phyloP scores from a whole-genome alignment of 306 rosid species.

The Cucurbita pepo region DNA sequence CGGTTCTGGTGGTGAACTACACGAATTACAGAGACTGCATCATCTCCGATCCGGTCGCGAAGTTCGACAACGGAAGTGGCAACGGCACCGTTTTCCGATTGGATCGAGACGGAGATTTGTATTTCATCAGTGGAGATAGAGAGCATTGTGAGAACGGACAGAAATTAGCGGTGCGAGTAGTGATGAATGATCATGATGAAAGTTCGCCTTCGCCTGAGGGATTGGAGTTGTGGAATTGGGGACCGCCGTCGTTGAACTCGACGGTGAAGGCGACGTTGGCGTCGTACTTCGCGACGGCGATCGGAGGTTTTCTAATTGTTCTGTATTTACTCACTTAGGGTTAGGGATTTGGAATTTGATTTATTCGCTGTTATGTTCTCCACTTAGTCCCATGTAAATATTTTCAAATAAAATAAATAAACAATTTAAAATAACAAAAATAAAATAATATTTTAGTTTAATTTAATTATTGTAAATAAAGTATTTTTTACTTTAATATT shows the following conservation, averaged over 20 bases:
- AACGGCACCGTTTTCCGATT: neutral
- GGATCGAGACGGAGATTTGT: slow-evolving; percentile 1
- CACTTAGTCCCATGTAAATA: too few relatives aligned
- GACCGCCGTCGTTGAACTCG: slow-evolving; percentile 10
- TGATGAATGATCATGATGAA: neutral
- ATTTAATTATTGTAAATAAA: too few relatives aligned
- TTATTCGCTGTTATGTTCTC: too few relatives aligned
- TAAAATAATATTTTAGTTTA: too few relatives aligned
- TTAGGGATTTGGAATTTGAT: neutral
- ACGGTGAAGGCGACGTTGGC: neutral
- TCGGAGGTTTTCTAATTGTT: neutral
- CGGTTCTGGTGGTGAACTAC: slow-evolving; percentile 6
- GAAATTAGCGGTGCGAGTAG: neutral
- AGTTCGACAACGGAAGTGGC: neutral
- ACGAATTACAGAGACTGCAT: slow-evolving; percentile 4
- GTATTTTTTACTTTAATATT: too few relatives aligned
- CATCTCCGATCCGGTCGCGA: neutral
- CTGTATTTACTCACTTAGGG: neutral
- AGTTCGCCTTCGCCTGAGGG: neutral
- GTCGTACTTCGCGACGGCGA: neutral
- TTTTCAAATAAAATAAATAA: too few relatives aligned
- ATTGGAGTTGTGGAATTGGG: slow-evolving; percentile 7
- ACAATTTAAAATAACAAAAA: too few relatives aligned
- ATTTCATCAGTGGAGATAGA: slow-evolving; percentile 6
- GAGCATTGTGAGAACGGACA: neutral